A percentile compares a stretch with the other conserved stretches of the same genome.
Conservation (phyloP, 768 basidiomycete species). For the Suillus sp. region DNA sequence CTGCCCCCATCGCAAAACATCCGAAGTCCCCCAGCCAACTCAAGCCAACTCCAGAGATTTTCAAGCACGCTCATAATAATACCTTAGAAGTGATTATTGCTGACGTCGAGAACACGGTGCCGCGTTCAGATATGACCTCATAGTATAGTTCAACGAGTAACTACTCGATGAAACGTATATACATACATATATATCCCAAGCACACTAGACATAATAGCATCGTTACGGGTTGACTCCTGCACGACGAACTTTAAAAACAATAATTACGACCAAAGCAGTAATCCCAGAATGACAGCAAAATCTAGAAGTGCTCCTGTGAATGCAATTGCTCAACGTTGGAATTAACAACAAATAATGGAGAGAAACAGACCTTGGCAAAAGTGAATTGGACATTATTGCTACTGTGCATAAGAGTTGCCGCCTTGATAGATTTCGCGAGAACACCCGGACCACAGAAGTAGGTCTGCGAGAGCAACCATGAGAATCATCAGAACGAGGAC, state of each 20-base stretch:
- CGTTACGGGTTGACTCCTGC: not conserved
- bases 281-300: not conserved
- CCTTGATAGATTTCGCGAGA: conserved; percentile 77
- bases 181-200: not conserved
- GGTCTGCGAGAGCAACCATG: conserved; percentile 47
- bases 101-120: conserved; percentile 17
- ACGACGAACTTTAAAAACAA: not conserved
- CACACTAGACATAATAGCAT: not conserved
- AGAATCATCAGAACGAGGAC: conserved; percentile 13
- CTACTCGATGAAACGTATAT: not conserved
- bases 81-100: conserved; percentile 20
- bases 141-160: not conserved
- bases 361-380: conserved; percentile 73
- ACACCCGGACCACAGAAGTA: conserved; percentile 86
- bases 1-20: conserved; percentile 4
- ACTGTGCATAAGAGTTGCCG: conserved; percentile 60
- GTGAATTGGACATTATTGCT: conserved; percentile 65
- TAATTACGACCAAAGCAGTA: not conserved
- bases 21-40: conserved; percentile 6
- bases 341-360: conserved; percentile 16
- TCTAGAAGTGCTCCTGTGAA: conserved; percentile 61
- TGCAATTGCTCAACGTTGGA: not conserved
- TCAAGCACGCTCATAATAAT: conserved; percentile 12
- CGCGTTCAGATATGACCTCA: not conserved
- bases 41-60: conserved; percentile 1